phyloP scores from a whole-genome alignment of 169 alveolate genomes.

The Plasmodium coatneyi region DNA sequence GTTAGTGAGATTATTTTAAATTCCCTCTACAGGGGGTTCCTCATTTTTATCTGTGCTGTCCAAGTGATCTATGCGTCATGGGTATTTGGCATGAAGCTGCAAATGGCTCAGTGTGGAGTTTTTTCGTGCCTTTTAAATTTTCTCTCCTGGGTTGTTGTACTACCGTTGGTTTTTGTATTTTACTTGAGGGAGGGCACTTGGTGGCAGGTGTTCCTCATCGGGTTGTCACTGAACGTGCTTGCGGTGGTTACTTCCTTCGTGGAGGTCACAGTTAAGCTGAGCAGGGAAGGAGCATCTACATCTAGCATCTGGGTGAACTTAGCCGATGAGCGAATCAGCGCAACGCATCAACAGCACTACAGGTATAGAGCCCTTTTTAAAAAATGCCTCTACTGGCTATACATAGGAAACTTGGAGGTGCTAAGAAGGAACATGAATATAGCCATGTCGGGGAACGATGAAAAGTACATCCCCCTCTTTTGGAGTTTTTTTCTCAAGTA shows the following conservation, averaged over 20 bases:
- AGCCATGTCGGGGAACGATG: conserved; percentile 63
- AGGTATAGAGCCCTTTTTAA: conserved; percentile 12
- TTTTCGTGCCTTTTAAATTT: conserved; percentile 17
- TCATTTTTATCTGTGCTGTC: conserved; percentile 23
- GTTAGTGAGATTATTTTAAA: conserved; percentile 60
- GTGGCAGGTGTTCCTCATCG: conserved; percentile 3
- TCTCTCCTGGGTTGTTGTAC: conserved; percentile 43
- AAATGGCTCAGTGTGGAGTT: conserved; percentile 53
- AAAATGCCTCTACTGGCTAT: conserved; percentile 70
- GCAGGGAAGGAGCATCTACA: background rate
- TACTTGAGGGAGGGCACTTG: conserved; percentile 5
- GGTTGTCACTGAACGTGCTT: conserved; percentile 4
- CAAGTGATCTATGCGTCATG: conserved; percentile 64
- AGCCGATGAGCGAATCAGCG: too few species aligned
- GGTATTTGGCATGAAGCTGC: conserved; percentile 53
- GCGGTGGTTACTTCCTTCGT: conserved; percentile 18
- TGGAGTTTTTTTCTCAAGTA: conserved; percentile 60
- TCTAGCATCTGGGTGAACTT: background rate
- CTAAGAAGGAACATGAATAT: conserved; percentile 54
- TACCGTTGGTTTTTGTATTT: conserved; percentile 6
- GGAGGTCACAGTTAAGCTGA: conserved; percentile 21
- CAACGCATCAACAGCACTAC: too few species aligned
- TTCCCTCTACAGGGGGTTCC: conserved; percentile 48
- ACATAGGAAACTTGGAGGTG: conserved; percentile 52
- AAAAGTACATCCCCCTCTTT: conserved; percentile 58